These are phyloP conservation scores for Pichia ethanolica DNA, from an alignment of 805 yeast species.

Conservation along the genomic window DNA sequence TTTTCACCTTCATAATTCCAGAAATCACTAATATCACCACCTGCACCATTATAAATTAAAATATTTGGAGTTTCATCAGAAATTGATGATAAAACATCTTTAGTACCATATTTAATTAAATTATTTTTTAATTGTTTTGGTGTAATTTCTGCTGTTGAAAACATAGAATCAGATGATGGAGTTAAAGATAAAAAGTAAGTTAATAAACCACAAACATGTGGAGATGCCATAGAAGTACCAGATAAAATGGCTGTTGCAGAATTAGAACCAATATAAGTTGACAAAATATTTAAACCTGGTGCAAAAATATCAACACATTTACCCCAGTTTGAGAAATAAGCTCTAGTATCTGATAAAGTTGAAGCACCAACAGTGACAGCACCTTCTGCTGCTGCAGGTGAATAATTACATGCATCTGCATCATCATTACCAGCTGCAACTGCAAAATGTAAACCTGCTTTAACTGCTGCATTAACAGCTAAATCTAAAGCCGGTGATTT, in stretches of 20 bases:
- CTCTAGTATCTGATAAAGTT: conserved; percentile 80
- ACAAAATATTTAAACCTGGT: conserved; percentile 85
- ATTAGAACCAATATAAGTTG: conserved; percentile 74
- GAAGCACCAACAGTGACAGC: conserved; percentile 96
- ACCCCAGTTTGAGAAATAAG: conserved; percentile 93
- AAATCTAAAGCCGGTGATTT: conserved; percentile 77
- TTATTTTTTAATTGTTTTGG: conserved; percentile 74
- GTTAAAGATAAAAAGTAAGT: conserved; percentile 83
- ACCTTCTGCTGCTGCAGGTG: conserved; percentile 82
- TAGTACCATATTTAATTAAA: conserved; percentile 61
- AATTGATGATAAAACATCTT: conserved; percentile 49
- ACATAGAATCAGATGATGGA: conserved; percentile 65
- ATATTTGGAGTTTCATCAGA: conserved; percentile 69
- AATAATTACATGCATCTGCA: conserved; percentile 84
- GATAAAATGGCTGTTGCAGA: conserved; percentile 75
- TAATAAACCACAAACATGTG: conserved; percentile 88
- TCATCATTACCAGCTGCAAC: conserved; percentile 97
- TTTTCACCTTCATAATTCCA: conserved; percentile 33
- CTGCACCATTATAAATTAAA: conserved; percentile 77
- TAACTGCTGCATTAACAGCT: conserved; percentile 86
- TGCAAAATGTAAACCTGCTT: conserved; percentile 84
- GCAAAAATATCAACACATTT: conserved; percentile 94
- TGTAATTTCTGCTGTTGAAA: conserved; percentile 49
- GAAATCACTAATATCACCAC: conserved; percentile 59
- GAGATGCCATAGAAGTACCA: conserved; percentile 98